Conservation (phyloP, 805 yeast species). For the Schwanniomyces occidentalis region DNA sequence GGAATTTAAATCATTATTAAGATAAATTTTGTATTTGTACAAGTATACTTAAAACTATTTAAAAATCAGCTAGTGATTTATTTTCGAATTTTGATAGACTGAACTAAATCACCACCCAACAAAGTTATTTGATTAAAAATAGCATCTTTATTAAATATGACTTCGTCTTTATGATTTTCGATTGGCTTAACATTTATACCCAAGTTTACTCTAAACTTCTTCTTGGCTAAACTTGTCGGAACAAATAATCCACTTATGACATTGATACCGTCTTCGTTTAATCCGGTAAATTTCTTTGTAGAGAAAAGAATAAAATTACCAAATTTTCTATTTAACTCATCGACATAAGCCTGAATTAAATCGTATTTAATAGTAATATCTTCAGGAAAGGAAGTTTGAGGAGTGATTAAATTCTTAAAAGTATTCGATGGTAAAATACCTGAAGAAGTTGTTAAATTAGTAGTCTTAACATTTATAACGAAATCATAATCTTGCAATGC, state of each 20-base stretch:
- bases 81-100: slow-evolving; percentile 36
- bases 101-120: slow-evolving; percentile 65
- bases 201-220: slow-evolving; percentile 76
- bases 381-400: slow-evolving; percentile 43
- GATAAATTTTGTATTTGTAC: no score
- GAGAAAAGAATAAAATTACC: slow-evolving; percentile 73
- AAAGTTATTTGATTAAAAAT: slow-evolving; percentile 69
- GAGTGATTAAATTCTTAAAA: slow-evolving; percentile 60
- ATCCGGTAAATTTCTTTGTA: slow-evolving; percentile 53
- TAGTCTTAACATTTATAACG: slow-evolving; percentile 57
- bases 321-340: slow-evolving; percentile 63
- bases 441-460: slow-evolving; percentile 44
- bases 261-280: slow-evolving; percentile 55
- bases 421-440: slow-evolving; percentile 57
- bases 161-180: slow-evolving; percentile 48
- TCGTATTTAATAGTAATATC: slow-evolving; percentile 54
- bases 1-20: no score
- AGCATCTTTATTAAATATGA: slow-evolving; percentile 68
- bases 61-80: slow-evolving; percentile 5
- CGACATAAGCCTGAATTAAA: slow-evolving; percentile 57
- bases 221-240: slow-evolving; percentile 58
- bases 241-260: slow-evolving; percentile 81
- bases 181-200: slow-evolving; percentile 73
- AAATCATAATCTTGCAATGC: slow-evolving; percentile 85
- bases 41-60: slow-evolving; percentile 6